phyloP scores from a whole-genome alignment of 768 basidiomycete genomes.

The Lactarius quietus region DNA sequence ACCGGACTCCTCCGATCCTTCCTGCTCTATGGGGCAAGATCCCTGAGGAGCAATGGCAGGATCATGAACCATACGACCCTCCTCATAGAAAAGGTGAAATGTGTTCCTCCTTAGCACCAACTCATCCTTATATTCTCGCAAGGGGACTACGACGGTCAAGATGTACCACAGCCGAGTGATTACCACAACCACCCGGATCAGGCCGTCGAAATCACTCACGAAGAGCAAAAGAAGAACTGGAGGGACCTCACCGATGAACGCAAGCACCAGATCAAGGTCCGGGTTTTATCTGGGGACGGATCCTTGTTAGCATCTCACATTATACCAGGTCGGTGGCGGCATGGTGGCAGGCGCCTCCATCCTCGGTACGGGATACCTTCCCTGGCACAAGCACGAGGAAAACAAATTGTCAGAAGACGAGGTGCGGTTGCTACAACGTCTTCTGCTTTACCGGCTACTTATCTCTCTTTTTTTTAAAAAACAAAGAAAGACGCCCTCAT shows the following conservation, averaged over 20 bases:
- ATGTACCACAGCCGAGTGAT: slow-evolving; percentile 24
- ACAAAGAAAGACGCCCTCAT: slow-evolving; percentile 48
- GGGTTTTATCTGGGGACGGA: slow-evolving; percentile 2
- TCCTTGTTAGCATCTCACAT: not conserved
- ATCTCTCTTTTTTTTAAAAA: not conserved
- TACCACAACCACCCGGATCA: slow-evolving; percentile 31
- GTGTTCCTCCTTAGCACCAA: not conserved
- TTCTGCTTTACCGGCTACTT: not conserved
- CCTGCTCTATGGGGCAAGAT: slow-evolving; percentile 68
- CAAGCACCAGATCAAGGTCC: slow-evolving; percentile 58
- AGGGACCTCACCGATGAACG: slow-evolving; percentile 49
- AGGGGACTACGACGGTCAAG: slow-evolving; percentile 12
- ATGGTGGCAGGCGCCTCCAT: slow-evolving; percentile 50
- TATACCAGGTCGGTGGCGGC: slow-evolving; percentile 58
- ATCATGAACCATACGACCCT: slow-evolving; percentile 15
- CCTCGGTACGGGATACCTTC: slow-evolving; percentile 48
- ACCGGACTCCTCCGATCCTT: slow-evolving; percentile 61
- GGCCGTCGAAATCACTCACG: slow-evolving; percentile 36
- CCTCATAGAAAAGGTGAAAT: slow-evolving; percentile 25
- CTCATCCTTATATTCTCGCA: not conserved
- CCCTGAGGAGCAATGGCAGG: slow-evolving; percentile 31
- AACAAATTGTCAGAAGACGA: slow-evolving; percentile 51
- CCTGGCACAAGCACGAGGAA: slow-evolving; percentile 50
- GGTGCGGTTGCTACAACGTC: slow-evolving; percentile 34
- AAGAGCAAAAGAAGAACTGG: slow-evolving; percentile 55